Evolutionary conservation across 176 grass and related monocot genomes (phyloP).

Genomic region (Hsuehochloa calcarea): DNA sequence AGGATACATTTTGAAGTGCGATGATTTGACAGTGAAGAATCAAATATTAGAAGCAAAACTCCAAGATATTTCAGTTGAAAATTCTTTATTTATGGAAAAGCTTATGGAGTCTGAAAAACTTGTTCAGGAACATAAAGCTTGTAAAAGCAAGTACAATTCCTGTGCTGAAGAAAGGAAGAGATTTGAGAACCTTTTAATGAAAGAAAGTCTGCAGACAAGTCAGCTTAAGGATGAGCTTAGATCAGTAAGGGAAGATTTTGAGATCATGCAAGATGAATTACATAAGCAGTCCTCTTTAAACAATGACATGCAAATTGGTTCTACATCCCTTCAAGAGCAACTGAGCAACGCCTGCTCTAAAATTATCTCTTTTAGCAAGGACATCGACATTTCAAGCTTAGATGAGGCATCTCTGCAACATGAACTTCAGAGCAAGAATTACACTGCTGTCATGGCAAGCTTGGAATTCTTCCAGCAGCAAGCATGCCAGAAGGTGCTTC

Average conservation of each 20-base stretch:
- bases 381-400: conserved; percentile 40
- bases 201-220: conserved; percentile 58
- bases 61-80: conserved; percentile 66
- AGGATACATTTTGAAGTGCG: conserved; percentile 61
- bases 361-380: conserved; percentile 49
- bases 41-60: conserved; percentile 85
- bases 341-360: conserved; percentile 36
- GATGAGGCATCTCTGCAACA: conserved; percentile 44
- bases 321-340: conserved; percentile 49
- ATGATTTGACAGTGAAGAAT: conserved; percentile 68
- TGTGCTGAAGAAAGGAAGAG: conserved; percentile 67
- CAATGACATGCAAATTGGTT: conserved; percentile 43
- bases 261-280: conserved; percentile 62
- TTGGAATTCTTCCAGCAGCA: conserved; percentile 67
- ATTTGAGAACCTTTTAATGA: conserved; percentile 60
- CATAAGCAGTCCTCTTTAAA: conserved; percentile 52
- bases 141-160: conserved; percentile 54
- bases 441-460: conserved; percentile 36
- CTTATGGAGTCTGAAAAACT: conserved; percentile 46
- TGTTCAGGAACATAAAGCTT: conserved; percentile 45
- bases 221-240: conserved; percentile 58
- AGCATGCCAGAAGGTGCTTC: conserved; percentile 53
- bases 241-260: conserved; percentile 44
- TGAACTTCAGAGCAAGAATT: conserved; percentile 53
- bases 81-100: conserved; percentile 48